Percentiles rank a stretch among this genome's conserved stretches.
Evolutionary conservation across 306 rosid species (phyloP).

Genomic region (Arachis hypogaea): DNA sequence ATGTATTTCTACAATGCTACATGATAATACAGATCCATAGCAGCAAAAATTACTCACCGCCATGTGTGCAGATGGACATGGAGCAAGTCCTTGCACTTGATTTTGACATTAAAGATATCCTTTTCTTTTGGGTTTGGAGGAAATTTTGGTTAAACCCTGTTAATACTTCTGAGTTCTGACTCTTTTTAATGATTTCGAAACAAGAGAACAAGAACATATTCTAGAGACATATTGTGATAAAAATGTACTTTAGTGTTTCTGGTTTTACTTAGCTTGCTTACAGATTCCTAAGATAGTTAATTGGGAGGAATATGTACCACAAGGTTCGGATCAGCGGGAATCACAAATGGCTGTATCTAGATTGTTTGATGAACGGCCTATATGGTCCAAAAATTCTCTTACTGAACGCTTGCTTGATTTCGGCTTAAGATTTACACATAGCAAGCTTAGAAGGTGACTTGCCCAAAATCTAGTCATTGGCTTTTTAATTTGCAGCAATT

Average conservation of each 20-base stretch:
- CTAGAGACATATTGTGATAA: constrained; percentile 20
- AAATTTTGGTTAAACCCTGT: not conserved
- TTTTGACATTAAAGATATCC: constrained; percentile 93
- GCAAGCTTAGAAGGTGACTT: constrained; percentile 74
- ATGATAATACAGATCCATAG: too few species aligned
- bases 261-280: constrained; percentile 68
- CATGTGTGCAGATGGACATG: constrained; percentile 65
- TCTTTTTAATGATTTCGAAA: constrained; percentile 7
- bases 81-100: constrained; percentile 89
- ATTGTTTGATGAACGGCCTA: constrained; percentile 86
- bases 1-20: too few species aligned
- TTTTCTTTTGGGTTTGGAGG: constrained; percentile 35
- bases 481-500: constrained; percentile 25
- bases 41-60: constrained; percentile 26
- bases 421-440: constrained; percentile 63
- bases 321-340: constrained; percentile 82
- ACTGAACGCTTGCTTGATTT: constrained; percentile 62
- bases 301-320: constrained; percentile 81
- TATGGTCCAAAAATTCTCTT: constrained; percentile 79
- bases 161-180: not conserved
- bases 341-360: constrained; percentile 71
- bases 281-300: constrained; percentile 89
- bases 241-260: constrained; percentile 31
- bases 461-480: constrained; percentile 7
- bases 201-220: constrained; percentile 3